Conservation (phyloP, 1,284 basidiomycete genomes). For the Fomitopsis pinicola region DNA sequence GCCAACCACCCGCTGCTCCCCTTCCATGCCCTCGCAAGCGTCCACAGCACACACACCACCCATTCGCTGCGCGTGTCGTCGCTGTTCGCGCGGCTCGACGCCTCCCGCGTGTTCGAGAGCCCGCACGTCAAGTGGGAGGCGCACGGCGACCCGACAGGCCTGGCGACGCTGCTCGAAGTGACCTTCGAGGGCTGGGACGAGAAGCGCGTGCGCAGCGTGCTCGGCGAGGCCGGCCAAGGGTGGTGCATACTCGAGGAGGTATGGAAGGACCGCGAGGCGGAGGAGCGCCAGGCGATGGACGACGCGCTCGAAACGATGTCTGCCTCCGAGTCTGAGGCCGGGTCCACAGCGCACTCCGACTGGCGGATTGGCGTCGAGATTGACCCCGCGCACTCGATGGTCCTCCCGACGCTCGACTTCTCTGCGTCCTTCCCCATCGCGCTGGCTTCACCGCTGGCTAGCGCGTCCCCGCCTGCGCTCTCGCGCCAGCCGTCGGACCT, state of each 20-base stretch:
- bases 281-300: constrained; percentile 25
- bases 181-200: constrained; percentile 68
- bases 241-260: constrained; percentile 72
- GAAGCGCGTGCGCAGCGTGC: constrained; percentile 52
- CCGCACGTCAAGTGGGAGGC: constrained; percentile 51
- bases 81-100: constrained; percentile 63
- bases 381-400: constrained; percentile 53
- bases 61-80: constrained; percentile 65
- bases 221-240: constrained; percentile 63
- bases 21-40: constrained; percentile 42
- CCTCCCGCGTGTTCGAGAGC: constrained; percentile 58
- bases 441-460: not conserved
- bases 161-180: constrained; percentile 61
- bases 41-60: constrained; percentile 47
- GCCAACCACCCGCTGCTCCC: constrained; percentile 46
- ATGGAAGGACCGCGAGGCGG: constrained; percentile 31
- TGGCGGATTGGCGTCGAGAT: constrained; percentile 30
- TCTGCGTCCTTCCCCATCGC: constrained; percentile 35
- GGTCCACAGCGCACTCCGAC: constrained; percentile 11
- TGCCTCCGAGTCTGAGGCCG: not conserved
- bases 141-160: constrained; percentile 41
- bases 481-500: constrained; percentile 4
- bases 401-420: constrained; percentile 69
- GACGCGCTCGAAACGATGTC: constrained; percentile 25
- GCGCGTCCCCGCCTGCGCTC: not conserved